phyloP scores from a whole-genome alignment of 139 green algal species.

The Chlamydomonas incerta region DNA sequence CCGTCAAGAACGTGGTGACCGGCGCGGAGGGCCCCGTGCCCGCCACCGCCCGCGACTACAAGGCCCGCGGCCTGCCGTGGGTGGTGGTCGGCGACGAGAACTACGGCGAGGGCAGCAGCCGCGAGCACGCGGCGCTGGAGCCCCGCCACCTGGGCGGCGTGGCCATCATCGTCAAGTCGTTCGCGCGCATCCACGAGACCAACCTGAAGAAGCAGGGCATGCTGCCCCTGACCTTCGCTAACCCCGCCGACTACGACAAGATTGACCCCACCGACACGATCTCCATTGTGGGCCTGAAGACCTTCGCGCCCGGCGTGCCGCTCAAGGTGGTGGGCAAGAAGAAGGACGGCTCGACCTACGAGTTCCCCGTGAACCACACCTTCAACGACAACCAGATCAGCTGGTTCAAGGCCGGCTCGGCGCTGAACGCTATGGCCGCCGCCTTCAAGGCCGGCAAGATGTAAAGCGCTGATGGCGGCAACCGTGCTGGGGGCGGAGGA shows the following conservation, averaged over 20 bases:
- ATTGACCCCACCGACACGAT: conserved; percentile 75
- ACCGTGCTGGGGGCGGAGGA: too few species aligned
- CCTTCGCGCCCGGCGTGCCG: conserved; percentile 81
- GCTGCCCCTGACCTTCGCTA: conserved; percentile 88
- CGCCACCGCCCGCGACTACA: conserved; percentile 83
- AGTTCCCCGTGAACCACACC: conserved; percentile 92
- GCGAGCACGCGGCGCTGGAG: conserved; percentile 96
- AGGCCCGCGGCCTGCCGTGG: conserved; percentile 82
- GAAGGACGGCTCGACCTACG: conserved; percentile 85
- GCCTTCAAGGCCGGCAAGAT: conserved; percentile 51
- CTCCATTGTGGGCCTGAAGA: conserved; percentile 85
- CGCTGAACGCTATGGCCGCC: conserved; percentile 92
- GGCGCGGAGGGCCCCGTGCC: conserved; percentile 69
- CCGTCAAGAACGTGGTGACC: conserved; percentile 62
- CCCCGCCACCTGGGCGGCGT: conserved; percentile 91
- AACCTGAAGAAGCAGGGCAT: conserved; percentile 98
- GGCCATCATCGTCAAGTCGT: conserved; percentile 94
- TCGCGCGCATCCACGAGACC: conserved; percentile 97
- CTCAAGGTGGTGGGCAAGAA: conserved; percentile 88
- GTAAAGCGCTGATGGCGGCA: neutral
- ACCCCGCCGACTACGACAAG: conserved; percentile 96
- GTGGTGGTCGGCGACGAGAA: conserved; percentile 95
- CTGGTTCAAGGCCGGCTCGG: conserved; percentile 93
- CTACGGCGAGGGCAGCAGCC: conserved; percentile 91
- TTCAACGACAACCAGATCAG: conserved; percentile 97